Percentiles rank a stretch among this genome's conserved stretches.
phyloP scores from a whole-genome alignment of 2,329 filamentous ascomycete genomes.

The Eutypa lata region DNA sequence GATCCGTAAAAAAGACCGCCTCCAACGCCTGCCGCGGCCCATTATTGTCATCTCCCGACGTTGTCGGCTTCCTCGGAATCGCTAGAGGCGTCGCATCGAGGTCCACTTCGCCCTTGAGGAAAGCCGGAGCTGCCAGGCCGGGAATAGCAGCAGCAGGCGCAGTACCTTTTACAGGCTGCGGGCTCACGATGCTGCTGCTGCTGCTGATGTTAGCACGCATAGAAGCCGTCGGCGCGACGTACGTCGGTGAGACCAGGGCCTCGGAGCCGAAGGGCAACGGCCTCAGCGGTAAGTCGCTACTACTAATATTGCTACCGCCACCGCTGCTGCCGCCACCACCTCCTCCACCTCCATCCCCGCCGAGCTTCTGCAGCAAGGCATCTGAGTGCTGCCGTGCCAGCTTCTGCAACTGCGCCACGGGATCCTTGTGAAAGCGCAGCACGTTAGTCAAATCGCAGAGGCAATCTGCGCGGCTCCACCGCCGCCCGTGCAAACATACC shows the following conservation, averaged over 20 bases:
- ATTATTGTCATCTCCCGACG: background rate
- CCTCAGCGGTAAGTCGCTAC: conserved; percentile 45
- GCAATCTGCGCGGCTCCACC: conserved; percentile 50
- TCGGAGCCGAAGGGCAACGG: conserved; percentile 54
- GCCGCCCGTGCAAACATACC: conserved; percentile 72
- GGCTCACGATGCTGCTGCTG: conserved; percentile 35
- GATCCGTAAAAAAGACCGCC: conserved; percentile 39
- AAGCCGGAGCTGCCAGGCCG: conserved; percentile 1
- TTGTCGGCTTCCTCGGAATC: conserved; percentile 2
- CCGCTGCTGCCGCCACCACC: background rate
- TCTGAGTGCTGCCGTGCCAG: conserved; percentile 65
- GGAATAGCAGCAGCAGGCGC: conserved; percentile 23
- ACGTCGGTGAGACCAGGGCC: conserved; percentile 40
- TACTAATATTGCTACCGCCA: conserved; percentile 8
- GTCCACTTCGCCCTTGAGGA: conserved; percentile 17
- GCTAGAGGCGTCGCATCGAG: conserved; percentile 12
- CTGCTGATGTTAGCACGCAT: background rate
- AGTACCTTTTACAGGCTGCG: conserved; percentile 40
- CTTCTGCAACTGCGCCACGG: conserved; percentile 65
- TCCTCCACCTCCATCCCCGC: conserved; percentile 11
- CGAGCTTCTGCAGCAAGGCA: conserved; percentile 53
- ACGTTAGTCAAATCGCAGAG: conserved; percentile 56
- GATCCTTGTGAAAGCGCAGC: conserved; percentile 58
- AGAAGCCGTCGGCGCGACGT: conserved; percentile 31
- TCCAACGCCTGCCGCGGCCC: no score